Base-by-base conservation (phyloP, 345 rosid species). In the Rhizophora apiculata region DNA sequence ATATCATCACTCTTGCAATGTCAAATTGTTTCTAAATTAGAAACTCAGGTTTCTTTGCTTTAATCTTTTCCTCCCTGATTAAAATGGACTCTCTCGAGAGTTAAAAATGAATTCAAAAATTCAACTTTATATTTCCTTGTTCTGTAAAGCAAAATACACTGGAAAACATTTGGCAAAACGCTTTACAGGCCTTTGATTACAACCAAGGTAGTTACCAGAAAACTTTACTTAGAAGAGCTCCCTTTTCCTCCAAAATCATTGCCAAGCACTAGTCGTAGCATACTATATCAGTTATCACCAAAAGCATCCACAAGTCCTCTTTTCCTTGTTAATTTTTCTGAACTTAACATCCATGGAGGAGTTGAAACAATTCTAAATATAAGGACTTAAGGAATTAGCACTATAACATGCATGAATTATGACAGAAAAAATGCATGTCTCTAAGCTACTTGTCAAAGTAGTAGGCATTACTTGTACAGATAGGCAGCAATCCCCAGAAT, bases 401-500 rank as follows among this genome's bases (percentile, higher is more conserved):
- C 11, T 68, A 32, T 31, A 22, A 18, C 32, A 66, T 36, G 20
- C 13, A 51, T 62, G 39, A 53, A 70, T 20, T 52, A 65, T 46
- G 30, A 6, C 5, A 19, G 15, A 8, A 20, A 43, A 13, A 3
- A 43, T 56, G 31, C n/a, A 32, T 26, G 43, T 30, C 29, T 65
- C 30, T 24, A 51, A 37, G 62, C 26, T 37, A 67, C 32, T 69
- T 32, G 52, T 53, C 29, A 58, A 53, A 64, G 63, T 49, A 63
- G 73, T 32, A 71, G 62, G 71, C 68, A 64, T 89, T 86, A 92
- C 99, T 96, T 96, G 98, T 96, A 96, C 55, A 96, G 75, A 75
- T 96, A 96, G 74, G 99, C 98, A 65, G 99, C 98, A n/a, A 92
- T 90, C 36, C 99, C 98, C 63, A 96, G 84, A 68, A 96, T 86